These are phyloP conservation scores for Ramichloridium luteum DNA, from an alignment of 2,329 filamentous ascomycete genomes.

Conservation along the genomic window DNA sequence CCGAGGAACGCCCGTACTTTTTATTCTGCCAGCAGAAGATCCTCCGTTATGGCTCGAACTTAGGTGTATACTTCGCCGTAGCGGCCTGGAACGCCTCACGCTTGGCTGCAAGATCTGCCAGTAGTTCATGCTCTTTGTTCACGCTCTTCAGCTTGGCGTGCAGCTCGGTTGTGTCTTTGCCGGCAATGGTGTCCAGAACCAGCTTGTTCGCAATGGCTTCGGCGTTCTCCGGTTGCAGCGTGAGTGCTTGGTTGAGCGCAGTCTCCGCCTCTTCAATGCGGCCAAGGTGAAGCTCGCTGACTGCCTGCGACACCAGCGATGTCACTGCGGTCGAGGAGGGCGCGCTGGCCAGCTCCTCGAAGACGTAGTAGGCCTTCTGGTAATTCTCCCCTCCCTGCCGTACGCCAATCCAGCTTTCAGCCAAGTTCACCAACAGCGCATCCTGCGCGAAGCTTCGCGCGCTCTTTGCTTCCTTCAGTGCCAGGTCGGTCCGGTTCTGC, in stretches of 20 bases:
- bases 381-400: conserved; percentile 90
- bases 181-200: conserved; percentile 65
- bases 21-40: neutral
- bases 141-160: conserved; percentile 39
- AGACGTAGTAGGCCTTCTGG: conserved; percentile 94
- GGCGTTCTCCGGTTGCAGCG: conserved; percentile 57
- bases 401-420: conserved; percentile 89
- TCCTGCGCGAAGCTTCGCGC: conserved; percentile 93
- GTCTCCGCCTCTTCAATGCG: conserved; percentile 79
- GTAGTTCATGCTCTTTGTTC: conserved; percentile 55
- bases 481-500: conserved; percentile 84
- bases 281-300: conserved; percentile 83
- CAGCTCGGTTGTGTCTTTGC: conserved; percentile 55
- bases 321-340: conserved; percentile 65
- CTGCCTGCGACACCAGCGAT: conserved; percentile 73
- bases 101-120: conserved; percentile 72
- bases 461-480: conserved; percentile 73
- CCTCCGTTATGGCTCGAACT: conserved; percentile 49
- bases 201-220: conserved; percentile 73
- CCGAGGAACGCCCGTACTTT: too few species aligned
- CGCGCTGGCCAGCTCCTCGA: conserved; percentile 85
- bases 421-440: conserved; percentile 81
- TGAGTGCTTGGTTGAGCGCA: conserved; percentile 67
- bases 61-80: conserved; percentile 73
- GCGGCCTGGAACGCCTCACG: conserved; percentile 77